phyloP scores from a whole-genome alignment of 768 basidiomycete species.

The Cystofilobasidium ferigula region DNA sequence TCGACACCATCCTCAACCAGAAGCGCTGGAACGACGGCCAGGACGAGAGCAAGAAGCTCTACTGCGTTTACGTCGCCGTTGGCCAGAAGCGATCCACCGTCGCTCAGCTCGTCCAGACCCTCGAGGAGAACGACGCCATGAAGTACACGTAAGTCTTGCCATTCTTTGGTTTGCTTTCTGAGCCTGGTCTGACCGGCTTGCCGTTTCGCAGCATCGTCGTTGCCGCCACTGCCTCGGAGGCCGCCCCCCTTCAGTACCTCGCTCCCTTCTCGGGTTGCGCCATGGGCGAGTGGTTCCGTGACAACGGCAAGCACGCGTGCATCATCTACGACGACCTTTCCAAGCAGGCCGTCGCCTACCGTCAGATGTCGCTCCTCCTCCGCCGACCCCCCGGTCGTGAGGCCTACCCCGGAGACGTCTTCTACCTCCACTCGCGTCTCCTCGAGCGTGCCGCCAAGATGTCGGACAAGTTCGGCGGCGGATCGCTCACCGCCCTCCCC shows the following conservation, averaged over 20 bases:
- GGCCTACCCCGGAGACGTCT: constrained; percentile 55
- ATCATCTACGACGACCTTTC: constrained; percentile 99
- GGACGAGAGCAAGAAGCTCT: constrained; percentile 94
- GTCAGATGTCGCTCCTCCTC: constrained; percentile 99
- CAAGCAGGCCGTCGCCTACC: constrained; percentile 99
- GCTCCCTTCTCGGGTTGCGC: constrained; percentile 99
- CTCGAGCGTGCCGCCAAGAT: constrained; percentile 99
- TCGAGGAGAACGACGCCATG: constrained; percentile 99
- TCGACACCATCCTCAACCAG: constrained; percentile 99
- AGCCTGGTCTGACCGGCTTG: neutral
- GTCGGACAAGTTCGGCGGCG: constrained; percentile 97
- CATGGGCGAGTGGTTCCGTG: constrained; percentile 99
- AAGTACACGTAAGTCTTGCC: constrained; percentile 68
- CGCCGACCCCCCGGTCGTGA: constrained; percentile 87
- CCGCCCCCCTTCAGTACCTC: constrained; percentile 96
- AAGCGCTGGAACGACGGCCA: constrained; percentile 98
- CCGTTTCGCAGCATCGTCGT: constrained; percentile 61
- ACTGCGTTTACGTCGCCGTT: constrained; percentile 99
- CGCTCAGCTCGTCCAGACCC: constrained; percentile 97
- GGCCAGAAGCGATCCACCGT: constrained; percentile 99
- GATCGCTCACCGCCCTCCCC: constrained; percentile 94
- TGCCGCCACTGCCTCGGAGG: constrained; percentile 97
- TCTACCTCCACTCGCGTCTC: constrained; percentile 99
- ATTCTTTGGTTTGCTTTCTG: neutral
- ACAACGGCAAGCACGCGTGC: constrained; percentile 98